These are phyloP conservation scores for Phoma sp. DNA, from an alignment of 2,329 filamentous ascomycete genomes.

Conservation along the genomic window DNA sequence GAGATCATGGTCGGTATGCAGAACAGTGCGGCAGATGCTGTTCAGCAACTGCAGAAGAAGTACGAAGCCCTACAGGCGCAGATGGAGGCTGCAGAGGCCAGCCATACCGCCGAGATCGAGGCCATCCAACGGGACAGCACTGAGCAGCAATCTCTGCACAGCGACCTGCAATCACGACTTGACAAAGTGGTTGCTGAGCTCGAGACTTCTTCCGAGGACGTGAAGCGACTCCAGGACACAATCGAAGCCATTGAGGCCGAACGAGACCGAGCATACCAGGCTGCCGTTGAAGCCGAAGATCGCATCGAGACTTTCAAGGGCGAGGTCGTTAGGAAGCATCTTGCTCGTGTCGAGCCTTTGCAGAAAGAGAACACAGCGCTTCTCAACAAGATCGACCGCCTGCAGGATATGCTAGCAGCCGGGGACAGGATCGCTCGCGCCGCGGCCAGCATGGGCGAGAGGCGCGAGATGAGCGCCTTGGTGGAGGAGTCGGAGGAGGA, in stretches of 20 bases:
- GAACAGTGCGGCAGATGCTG: slow-evolving; percentile 40
- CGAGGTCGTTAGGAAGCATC: slow-evolving; percentile 46
- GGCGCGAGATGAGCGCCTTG: slow-evolving; percentile 41
- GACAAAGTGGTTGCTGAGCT: slow-evolving; percentile 22
- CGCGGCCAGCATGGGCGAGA: slow-evolving; percentile 45
- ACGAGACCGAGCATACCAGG: slow-evolving; percentile 29
- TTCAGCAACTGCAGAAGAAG: slow-evolving; percentile 45
- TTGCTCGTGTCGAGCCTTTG: slow-evolving; percentile 44
- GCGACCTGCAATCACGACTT: slow-evolving; percentile 28
- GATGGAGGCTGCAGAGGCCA: slow-evolving; percentile 26
- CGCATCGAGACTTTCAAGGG: slow-evolving; percentile 47
- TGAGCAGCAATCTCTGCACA: slow-evolving; percentile 24
- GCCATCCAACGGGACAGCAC: slow-evolving; percentile 23
- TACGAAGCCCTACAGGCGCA: slow-evolving; percentile 36
- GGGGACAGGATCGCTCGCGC: slow-evolving; percentile 47
- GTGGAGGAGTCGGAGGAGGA: slow-evolving; percentile 42
- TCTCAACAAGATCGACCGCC: slow-evolving; percentile 43
- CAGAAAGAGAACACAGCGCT: slow-evolving; percentile 43
- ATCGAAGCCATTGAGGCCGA: slow-evolving; percentile 25
- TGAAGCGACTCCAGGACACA: slow-evolving; percentile 20
- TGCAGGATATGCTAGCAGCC: slow-evolving; percentile 45
- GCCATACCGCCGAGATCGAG: slow-evolving; percentile 33
- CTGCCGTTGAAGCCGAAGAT: slow-evolving; percentile 39
- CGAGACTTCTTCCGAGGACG: slow-evolving; percentile 16
- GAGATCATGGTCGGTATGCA: slow-evolving; percentile 47